phyloP scores from a whole-genome alignment of 78 protist species.

The Dictyostelium brefeldianum region DNA sequence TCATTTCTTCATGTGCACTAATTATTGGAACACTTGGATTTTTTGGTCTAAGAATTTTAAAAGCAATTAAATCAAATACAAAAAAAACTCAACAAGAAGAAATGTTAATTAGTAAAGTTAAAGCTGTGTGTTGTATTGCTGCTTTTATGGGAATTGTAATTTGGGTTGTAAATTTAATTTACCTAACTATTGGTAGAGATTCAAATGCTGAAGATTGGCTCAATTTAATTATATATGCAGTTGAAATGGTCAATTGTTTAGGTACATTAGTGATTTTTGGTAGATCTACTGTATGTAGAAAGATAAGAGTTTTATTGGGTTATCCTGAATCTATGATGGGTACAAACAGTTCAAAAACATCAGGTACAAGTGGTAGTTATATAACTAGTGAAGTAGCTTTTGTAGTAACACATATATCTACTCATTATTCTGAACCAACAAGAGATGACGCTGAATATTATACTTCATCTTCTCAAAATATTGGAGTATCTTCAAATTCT shows the following conservation, averaged over 20 bases:
- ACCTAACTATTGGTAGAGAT: constrained; percentile 22
- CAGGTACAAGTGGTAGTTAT: neutral
- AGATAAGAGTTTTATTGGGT: constrained; percentile 17
- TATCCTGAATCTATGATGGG: constrained; percentile 35
- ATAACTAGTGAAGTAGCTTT: neutral
- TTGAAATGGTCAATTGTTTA: constrained; percentile 6
- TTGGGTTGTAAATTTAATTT: constrained; percentile 25
- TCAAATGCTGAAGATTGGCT: constrained; percentile 38
- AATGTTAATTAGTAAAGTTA: constrained; percentile 17
- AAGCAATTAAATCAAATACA: neutral
- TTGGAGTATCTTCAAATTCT: too few species aligned
- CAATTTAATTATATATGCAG: neutral
- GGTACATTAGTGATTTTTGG: constrained; percentile 20
- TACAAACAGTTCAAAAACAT: neutral
- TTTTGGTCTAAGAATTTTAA: constrained; percentile 21
- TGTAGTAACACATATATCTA: neutral
- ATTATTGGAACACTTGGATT: constrained; percentile 19
- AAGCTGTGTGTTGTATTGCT: constrained; percentile 5
- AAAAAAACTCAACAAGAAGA: constrained; percentile 18
- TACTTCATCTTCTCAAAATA: too few species aligned
- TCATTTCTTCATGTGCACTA: constrained; percentile 1
- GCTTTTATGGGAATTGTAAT: constrained; percentile 11
- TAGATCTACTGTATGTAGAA: neutral
- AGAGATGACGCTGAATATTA: too few species aligned
- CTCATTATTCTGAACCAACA: neutral